Evolutionary conservation across 768 basidiomycete species (phyloP), one percentile per base, ranked within the genome.

Genomic region (Lactarius sanguifluus): DNA sequence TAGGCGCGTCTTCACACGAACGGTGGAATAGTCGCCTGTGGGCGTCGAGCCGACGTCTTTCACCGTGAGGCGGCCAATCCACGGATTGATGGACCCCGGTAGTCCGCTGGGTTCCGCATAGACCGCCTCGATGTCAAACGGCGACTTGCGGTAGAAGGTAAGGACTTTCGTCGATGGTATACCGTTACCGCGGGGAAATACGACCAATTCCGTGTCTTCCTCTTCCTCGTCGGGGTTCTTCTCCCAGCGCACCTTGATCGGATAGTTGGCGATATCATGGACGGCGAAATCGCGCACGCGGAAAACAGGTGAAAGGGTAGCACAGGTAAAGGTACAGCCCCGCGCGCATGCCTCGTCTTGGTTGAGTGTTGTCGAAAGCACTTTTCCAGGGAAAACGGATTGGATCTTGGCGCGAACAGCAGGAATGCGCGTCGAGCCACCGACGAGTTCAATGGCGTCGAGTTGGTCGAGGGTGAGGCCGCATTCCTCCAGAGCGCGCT

Each of bases 281-380:
- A 94, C 81, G 73, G 86, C 82, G 83, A 99, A 99, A 69, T 98
- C 96, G 70, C 95, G 91, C 40, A 98, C 96, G 70, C 94, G 91
- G 91, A 98, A 99, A 61, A 95, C 89, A 72, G 97, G 97, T 38
- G 95, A 97, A 70, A 97, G 89, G 82, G 94, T 94, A 34, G 97
- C 96, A 75, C 96, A 98, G 43, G 94, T 88, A 77, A 99, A 97
- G 63, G 97, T 98, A 59, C 95, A 92, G 50, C 96, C 97, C 55
- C 96, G 92, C 10, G 94, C 94, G 72, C 95, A 84, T 66, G 97
- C 96, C 81, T 98, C 97, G 71, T 98, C 97, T 80, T 96, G 94
- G 83, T 98, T 99, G 75, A 96, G 88, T 38, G 97, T 98, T 71
- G 89, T 90, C 20, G 86, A 91, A 70, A 98, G 89, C n/a, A 79